Conservation (phyloP, 176 grass and related monocot genomes). For the Paspalum notatum region DNA sequence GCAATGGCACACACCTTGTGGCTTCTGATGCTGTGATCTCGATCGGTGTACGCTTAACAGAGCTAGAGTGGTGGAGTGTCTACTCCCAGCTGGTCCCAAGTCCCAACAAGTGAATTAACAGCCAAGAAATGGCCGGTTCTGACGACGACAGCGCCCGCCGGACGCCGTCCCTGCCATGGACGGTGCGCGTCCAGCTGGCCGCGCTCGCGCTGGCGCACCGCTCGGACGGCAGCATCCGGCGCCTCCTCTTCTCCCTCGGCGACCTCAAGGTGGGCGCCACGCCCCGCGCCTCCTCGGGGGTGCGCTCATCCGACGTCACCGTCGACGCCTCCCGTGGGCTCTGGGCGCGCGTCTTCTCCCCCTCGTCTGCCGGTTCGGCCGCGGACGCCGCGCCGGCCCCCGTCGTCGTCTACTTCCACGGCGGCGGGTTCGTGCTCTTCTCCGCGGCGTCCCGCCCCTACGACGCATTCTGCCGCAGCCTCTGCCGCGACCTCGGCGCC, state of each 20-base stretch:
- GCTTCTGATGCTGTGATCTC: no score
- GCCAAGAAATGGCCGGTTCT: slow-evolving; percentile 12
- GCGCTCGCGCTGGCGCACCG: slow-evolving; percentile 17
- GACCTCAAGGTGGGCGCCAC: slow-evolving; percentile 29
- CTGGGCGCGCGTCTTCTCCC: slow-evolving; percentile 61
- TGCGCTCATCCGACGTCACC: slow-evolving; percentile 42
- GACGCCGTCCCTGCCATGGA: slow-evolving; percentile 26
- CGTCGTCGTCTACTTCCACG: slow-evolving; percentile 69
- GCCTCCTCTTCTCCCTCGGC: slow-evolving; percentile 36
- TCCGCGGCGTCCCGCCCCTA: slow-evolving; percentile 44
- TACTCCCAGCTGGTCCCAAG: no score
- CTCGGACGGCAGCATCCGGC: slow-evolving; percentile 48
- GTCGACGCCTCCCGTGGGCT: slow-evolving; percentile 42
- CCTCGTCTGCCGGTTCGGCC: neutral
- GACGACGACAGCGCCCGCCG: neutral
- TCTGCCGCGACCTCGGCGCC: slow-evolving; percentile 48
- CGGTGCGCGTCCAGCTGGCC: slow-evolving; percentile 25
- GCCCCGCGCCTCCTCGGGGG: slow-evolving; percentile 18
- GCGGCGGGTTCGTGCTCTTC: slow-evolving; percentile 67
- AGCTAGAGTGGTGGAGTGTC: no score
- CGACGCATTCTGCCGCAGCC: slow-evolving; percentile 49
- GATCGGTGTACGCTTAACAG: no score
- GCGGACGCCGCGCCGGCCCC: slow-evolving; percentile 1
- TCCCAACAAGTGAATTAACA: no score
- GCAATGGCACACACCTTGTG: no score